Conservation (phyloP, 176 grass and related monocot genomes). For the Typha latifolia region DNA sequence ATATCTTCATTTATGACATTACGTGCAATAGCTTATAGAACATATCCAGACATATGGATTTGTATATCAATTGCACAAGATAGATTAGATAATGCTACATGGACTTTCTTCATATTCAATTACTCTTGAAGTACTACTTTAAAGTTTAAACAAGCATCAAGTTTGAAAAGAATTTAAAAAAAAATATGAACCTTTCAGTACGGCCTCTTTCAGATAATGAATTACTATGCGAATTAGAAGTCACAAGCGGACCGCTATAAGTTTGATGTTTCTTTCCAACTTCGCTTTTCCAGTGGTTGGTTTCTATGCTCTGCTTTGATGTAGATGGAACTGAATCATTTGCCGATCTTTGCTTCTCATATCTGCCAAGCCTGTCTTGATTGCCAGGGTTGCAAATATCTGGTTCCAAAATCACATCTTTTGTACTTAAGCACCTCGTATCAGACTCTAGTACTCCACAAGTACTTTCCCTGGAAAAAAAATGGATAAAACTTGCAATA, state of each 20-base stretch:
- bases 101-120: background rate
- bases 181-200: slow-evolving; percentile 51
- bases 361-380: slow-evolving; percentile 31
- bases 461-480: slow-evolving; percentile 3
- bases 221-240: slow-evolving; percentile 24
- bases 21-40: no score
- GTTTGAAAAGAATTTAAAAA: background rate
- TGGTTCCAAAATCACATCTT: slow-evolving; percentile 38
- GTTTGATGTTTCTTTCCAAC: slow-evolving; percentile 51
- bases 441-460: slow-evolving; percentile 2
- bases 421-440: slow-evolving; percentile 20
- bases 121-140: background rate
- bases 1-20: no score
- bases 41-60: no score
- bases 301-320: slow-evolving; percentile 46
- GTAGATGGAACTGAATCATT: slow-evolving; percentile 53
- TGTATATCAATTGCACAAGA: no score
- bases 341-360: slow-evolving; percentile 34
- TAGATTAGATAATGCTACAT: no score
- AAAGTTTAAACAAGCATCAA: background rate
- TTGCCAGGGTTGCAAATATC: slow-evolving; percentile 27
- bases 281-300: slow-evolving; percentile 39
- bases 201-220: slow-evolving; percentile 39
- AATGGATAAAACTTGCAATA: background rate
- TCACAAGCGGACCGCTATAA: slow-evolving; percentile 51